phyloP scores from a whole-genome alignment of 2,329 filamentous ascomycete genomes.

The Periconia sp. region DNA sequence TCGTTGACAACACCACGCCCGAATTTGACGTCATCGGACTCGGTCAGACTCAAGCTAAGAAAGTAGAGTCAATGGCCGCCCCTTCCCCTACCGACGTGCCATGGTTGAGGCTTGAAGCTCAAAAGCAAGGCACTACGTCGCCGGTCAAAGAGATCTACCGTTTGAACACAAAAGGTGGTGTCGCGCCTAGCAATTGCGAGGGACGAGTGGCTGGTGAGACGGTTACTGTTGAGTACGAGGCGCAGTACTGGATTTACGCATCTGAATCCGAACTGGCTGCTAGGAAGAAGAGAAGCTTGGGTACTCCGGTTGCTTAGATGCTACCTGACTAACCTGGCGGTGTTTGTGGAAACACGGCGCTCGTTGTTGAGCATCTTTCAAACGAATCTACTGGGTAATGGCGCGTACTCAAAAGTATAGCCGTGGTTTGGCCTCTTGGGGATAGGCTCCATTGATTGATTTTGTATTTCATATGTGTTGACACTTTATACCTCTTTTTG shows the following conservation, averaged over 20 bases:
- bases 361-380: too few species aligned
- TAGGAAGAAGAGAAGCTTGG: constrained; percentile 8
- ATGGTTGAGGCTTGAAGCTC: constrained; percentile 72
- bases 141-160: constrained; percentile 75
- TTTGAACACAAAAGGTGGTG: constrained; percentile 79
- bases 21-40: constrained; percentile 76
- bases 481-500: neutral
- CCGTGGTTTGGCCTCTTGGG: neutral
- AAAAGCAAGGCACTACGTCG: constrained; percentile 31
- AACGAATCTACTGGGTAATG: too few species aligned
- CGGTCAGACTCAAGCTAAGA: constrained; percentile 67
- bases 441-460: neutral
- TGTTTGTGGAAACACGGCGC: too few species aligned
- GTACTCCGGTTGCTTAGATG: constrained; percentile 2
- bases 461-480: neutral
- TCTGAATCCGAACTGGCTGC: constrained; percentile 8
- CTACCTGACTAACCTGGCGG: too few species aligned
- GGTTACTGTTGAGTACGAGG: constrained; percentile 79
- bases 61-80: constrained; percentile 64
- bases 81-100: constrained; percentile 67
- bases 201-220: constrained; percentile 41
- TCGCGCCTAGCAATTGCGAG: constrained; percentile 69
- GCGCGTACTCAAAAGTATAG: neutral
- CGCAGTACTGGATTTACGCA: constrained; percentile 71
- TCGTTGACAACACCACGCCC: constrained; percentile 69